These are phyloP conservation scores for Theobroma cacao DNA, from an alignment of 345 rosid species.

Conservation along the genomic window DNA sequence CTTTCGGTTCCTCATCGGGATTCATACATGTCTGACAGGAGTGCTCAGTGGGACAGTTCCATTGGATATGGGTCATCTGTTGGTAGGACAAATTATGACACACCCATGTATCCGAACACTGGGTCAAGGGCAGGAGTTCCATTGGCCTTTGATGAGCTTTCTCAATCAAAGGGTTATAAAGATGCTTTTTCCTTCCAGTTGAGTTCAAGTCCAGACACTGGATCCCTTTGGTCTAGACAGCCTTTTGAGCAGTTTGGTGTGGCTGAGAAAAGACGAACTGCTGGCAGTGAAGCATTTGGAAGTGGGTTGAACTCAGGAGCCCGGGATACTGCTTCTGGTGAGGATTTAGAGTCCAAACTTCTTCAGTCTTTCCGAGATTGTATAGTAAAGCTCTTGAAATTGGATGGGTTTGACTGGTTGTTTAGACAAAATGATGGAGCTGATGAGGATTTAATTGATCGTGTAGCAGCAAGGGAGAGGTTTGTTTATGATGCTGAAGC, in stretches of 20 bases:
- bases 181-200: slow-evolving; percentile 39
- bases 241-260: slow-evolving; percentile 97
- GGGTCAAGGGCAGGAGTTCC: slow-evolving; percentile 50
- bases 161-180: slow-evolving; percentile 51
- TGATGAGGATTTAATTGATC: slow-evolving; percentile 88
- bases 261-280: slow-evolving; percentile 50
- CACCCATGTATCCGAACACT: slow-evolving; percentile 45
- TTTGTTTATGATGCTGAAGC: slow-evolving; percentile 72
- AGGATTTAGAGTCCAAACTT: slow-evolving; percentile 73
- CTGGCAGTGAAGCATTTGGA: slow-evolving; percentile 52
- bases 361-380: slow-evolving; percentile 80
- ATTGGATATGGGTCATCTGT: slow-evolving; percentile 51
- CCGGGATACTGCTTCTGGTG: slow-evolving; percentile 40
- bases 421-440: slow-evolving; percentile 81
- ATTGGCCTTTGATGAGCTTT: slow-evolving; percentile 44
- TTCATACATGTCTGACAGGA: slow-evolving; percentile 45
- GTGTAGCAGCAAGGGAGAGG: slow-evolving; percentile 87
- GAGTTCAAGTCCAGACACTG: slow-evolving; percentile 41
- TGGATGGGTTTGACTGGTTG: slow-evolving; percentile 97
- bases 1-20: slow-evolving; percentile 54
- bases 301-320: slow-evolving; percentile 38
- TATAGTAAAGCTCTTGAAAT: slow-evolving; percentile 66
- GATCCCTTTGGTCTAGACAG: slow-evolving; percentile 94
- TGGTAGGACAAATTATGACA: slow-evolving; percentile 47
- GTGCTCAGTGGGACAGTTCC: slow-evolving; percentile 52